Base-by-base conservation (phyloP, 345 rosid genomes). In the Linum tenue region DNA sequence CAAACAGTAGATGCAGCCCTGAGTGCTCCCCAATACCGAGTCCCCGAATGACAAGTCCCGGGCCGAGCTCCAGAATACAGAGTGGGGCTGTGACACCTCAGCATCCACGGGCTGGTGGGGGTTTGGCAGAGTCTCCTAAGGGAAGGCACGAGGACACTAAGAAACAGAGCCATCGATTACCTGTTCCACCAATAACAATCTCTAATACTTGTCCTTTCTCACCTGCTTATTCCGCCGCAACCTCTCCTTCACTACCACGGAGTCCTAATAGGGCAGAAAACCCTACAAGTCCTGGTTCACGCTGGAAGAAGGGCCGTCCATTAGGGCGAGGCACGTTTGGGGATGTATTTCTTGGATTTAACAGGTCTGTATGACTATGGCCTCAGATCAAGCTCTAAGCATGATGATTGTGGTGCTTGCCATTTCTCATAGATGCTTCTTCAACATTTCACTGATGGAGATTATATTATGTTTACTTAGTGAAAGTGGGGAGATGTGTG, bases 31-130 rank as follows among this genome's bases (percentile, higher is more conserved):
- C 99, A 7, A 80, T 80, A 64, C 97, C 95, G 44, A 94, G 99
- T 68, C 97, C 99, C 43, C 86, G 91, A 79, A 84, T 94, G 97
- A 82, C 95, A 6, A 94, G 99, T 61, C 97, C 99, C 60, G 99
- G 96, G 71, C 97, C 99, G 64, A 78, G 96, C 79, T 94, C 99
- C 15, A 83, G 97, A 77, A 84, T 94, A 66, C 99, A 91, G 14
- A 94, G 99, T 72, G 99, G 97, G 73, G 92, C 99, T 59, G 99
- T 94, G 69, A 90, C 99, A 7, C 99, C 99, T 68, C 77, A 82
- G 70, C 99, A 94, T 81, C 97, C 99, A 3, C 83, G 90, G 77
- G 91, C 90, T 44, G 87, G 85, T 70, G 96, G 94, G 68, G 67
- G 80, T 44, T 76, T 81, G 56, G 64, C 64, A 41, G 99, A 92